A percentile compares a stretch with the other conserved stretches of the same genome.
Conservation (phyloP, 148 eudicot species). For the Spergularia bocconei region DNA sequence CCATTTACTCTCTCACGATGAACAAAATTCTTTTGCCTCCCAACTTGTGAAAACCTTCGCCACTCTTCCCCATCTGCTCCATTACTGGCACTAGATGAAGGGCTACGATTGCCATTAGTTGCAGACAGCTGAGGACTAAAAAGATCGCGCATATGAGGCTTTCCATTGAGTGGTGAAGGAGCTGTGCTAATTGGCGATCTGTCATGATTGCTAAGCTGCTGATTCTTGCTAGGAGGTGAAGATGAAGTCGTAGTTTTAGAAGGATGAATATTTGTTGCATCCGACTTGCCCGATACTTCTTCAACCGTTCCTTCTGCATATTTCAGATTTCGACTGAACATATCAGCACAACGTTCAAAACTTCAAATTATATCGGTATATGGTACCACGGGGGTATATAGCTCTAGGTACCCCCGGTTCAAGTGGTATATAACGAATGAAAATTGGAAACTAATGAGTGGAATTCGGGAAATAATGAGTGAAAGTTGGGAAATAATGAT, state of each 20-base stretch:
- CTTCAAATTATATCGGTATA: too few relatives aligned
- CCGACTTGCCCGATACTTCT: neutral
- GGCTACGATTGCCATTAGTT: slow-evolving; percentile 10
- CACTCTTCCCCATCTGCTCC: slow-evolving; percentile 29
- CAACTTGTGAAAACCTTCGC: slow-evolving; percentile 36
- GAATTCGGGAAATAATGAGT: too few relatives aligned
- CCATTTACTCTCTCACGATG: slow-evolving; percentile 47
- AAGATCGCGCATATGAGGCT: slow-evolving; percentile 23
- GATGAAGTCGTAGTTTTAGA: slow-evolving; percentile 13
- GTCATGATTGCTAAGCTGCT: slow-evolving; percentile 11
- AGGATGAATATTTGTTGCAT: neutral
- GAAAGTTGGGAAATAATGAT: too few relatives aligned
- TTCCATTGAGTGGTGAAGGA: slow-evolving; percentile 23
- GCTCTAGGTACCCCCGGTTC: too few relatives aligned
- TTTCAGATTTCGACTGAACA: neutral
- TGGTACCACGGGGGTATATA: too few relatives aligned
- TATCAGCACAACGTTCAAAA: neutral
- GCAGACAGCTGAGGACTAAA: slow-evolving; percentile 9
- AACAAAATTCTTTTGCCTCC: slow-evolving; percentile 46
- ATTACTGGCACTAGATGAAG: slow-evolving; percentile 18
- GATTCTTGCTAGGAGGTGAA: slow-evolving; percentile 1
- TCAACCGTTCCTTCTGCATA: slow-evolving; percentile 17
- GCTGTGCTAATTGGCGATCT: slow-evolving; percentile 12
- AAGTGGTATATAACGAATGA: too few relatives aligned
- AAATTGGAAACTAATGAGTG: too few relatives aligned